Evolutionary conservation across 1,284 basidiomycete species (phyloP).

Genomic region (Leccinum pseudoinsigne): DNA sequence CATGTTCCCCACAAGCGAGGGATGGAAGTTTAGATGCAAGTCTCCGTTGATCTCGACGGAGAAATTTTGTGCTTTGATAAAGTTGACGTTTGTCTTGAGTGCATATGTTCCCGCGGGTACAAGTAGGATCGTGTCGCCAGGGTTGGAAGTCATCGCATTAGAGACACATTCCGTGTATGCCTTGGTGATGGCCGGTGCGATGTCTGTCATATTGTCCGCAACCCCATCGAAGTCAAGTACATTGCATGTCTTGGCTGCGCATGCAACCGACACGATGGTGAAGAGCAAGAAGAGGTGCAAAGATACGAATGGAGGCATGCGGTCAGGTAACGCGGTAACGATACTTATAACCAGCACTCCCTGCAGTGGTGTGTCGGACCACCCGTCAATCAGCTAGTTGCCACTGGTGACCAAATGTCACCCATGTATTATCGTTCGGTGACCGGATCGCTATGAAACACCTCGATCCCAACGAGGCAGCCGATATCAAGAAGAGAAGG

Average conservation of each 20-base stretch:
- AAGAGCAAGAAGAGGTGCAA: slow-evolving; percentile 7
- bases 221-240: slow-evolving; percentile 5
- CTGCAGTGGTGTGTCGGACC: neutral
- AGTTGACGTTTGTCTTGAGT: neutral
- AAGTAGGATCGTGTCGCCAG: slow-evolving; percentile 9
- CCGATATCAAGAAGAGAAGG: too few species aligned
- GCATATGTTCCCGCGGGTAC: slow-evolving; percentile 13
- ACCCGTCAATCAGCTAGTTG: neutral
- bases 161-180: slow-evolving; percentile 9
- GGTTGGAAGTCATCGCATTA: neutral
- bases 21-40: slow-evolving; percentile 7
- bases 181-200: slow-evolving; percentile 10
- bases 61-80: neutral
- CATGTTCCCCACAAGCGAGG: neutral
- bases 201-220: slow-evolving; percentile 10
- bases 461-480: neutral
- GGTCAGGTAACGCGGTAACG: neutral
- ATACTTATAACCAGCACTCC: neutral
- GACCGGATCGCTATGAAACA: neutral
- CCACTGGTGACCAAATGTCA: too few species aligned
- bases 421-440: neutral
- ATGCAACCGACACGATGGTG: neutral
- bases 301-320: neutral
- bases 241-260: slow-evolving; percentile 11
- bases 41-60: slow-evolving; percentile 10